Base-by-base conservation (phyloP, 345 rosid species). In the Cardiospermum halicacabum region DNA sequence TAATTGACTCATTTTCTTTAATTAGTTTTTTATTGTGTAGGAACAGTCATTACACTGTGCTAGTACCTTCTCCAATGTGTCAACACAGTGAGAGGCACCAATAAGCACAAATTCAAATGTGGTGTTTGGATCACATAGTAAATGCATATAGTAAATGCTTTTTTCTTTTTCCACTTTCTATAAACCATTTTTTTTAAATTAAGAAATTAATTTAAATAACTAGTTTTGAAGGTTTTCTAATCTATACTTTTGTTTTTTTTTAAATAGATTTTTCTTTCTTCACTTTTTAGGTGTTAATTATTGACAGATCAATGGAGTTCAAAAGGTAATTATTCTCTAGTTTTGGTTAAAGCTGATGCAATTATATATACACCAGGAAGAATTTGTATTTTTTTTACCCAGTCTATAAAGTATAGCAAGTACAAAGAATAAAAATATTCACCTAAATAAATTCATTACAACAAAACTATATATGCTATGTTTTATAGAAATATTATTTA, bases 81-180 rank as follows among this genome's bases (percentile, higher is more conserved):
- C 27, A 30, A 53, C 16, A 61, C n/a, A n/a, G n/a, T n/a, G n/a
- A n/a, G n/a, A 56, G 34, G 49, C n/a, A 24, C 11, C 51, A 47
- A 47, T 24, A 55, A 59, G 40, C 74, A 69, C 70, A 64, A 59
- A 69, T 74, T 74, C 70, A 58, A 11, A 64, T 62, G 62, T 21
- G 58, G 40, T 62, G 55, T 63, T 51, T 28, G 69, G 70, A 26
- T 58, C 74, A 67, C 13, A 66, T 58, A 66, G 26, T 66, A 4
- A 72, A 65, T 66, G 75, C 66, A 4, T 11, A 53, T 19, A 53
- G 34, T 53, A 53, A 53, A 25, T 53, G 57, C 57, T 53, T 18
- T 24, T 53, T 53, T n/a, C 5, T 13, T 53, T 3, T 53, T 53
- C 28, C 31, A 53, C 30, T 53, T 53, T 53, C 56, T 53, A 27